Evolutionary conservation across 768 basidiomycete species (phyloP).

Genomic region (Leccinum olivaceopallidum): DNA sequence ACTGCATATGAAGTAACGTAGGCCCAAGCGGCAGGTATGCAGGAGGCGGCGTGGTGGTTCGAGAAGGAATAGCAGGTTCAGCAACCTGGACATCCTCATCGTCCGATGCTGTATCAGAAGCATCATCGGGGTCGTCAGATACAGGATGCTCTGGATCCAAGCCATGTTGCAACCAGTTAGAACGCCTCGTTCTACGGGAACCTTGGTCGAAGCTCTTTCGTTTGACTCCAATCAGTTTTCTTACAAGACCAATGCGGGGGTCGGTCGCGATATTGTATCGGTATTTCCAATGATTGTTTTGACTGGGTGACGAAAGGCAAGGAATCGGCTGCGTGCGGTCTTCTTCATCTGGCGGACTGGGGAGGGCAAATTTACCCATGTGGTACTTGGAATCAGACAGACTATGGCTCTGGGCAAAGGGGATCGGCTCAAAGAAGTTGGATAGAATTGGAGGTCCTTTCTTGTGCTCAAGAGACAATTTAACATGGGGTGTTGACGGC

Average conservation of each 20-base stretch:
- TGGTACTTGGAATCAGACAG: constrained; percentile 72
- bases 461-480: constrained; percentile 37
- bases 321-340: constrained; percentile 35
- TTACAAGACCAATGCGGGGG: constrained; percentile 67
- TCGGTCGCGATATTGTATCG: constrained; percentile 66
- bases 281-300: constrained; percentile 44
- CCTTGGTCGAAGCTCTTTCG: constrained; percentile 52
- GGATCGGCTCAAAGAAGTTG: constrained; percentile 68
- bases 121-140: constrained; percentile 38
- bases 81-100: constrained; percentile 39
- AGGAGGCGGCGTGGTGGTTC: constrained; percentile 71
- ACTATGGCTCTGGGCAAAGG: constrained; percentile 65
- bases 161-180: constrained; percentile 47
- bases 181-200: constrained; percentile 34
- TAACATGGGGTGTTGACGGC: constrained; percentile 56
- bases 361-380: constrained; percentile 70
- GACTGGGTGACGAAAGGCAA: constrained; percentile 15
- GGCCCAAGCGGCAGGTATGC: constrained; percentile 72
- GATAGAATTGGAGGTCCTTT: constrained; percentile 20
- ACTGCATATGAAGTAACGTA: constrained; percentile 63
- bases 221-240: constrained; percentile 69
- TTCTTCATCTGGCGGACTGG: constrained; percentile 60
- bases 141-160: constrained; percentile 45
- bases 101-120: constrained; percentile 42
- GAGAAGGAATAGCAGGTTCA: constrained; percentile 35